These are phyloP conservation scores for Lolium rigidum DNA, from an alignment of 176 grass and related monocot species.

Conservation along the genomic window DNA sequence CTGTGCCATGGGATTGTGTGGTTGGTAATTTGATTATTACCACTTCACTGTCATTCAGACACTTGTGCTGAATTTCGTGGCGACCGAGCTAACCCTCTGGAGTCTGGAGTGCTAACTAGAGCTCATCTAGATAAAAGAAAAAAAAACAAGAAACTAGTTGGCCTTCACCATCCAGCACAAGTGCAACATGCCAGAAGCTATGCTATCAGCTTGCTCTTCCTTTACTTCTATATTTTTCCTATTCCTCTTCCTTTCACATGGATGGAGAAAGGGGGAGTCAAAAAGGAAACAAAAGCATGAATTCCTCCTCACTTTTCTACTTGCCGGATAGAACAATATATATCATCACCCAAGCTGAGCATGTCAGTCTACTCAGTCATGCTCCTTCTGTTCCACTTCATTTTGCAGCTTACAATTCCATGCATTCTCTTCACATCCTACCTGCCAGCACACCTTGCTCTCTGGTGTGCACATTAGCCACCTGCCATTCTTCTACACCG, in stretches of 20 bases:
- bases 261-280: no score
- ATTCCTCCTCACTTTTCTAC: neutral
- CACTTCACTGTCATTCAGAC: neutral
- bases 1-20: neutral
- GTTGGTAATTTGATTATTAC: neutral
- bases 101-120: no score
- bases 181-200: neutral
- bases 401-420: neutral
- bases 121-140: no score
- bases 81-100: neutral
- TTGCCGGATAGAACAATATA: neutral
- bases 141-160: neutral
- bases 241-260: no score
- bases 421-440: constrained; percentile 11
- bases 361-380: neutral
- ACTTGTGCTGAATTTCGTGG: neutral
- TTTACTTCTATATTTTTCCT: neutral
- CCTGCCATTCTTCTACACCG: constrained; percentile 23
- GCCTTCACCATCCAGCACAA: neutral
- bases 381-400: neutral
- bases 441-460: neutral
- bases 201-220: neutral
- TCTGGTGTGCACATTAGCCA: neutral
- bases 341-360: neutral
- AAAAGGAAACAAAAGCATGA: no score